Conservation (phyloP, 768 basidiomycete genomes). For the Mycena sanguinolenta region DNA sequence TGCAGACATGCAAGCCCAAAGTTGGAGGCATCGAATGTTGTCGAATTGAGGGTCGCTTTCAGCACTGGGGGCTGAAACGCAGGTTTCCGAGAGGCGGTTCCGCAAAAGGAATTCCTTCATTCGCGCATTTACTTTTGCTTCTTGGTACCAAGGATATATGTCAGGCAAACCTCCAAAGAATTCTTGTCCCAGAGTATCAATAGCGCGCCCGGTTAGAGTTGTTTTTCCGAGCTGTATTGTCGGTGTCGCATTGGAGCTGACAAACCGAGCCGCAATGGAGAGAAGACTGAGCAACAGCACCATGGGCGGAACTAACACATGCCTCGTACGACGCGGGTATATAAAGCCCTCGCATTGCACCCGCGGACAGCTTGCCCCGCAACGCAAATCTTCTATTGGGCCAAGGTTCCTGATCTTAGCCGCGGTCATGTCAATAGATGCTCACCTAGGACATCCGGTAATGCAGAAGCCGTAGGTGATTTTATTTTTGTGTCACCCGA, state of each 20-base stretch:
- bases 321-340: background rate
- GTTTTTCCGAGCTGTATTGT: constrained; percentile 21
- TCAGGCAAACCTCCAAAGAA: constrained; percentile 23
- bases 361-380: too few relatives aligned
- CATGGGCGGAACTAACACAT: background rate
- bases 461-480: background rate
- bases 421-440: background rate
- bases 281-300: background rate
- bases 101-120: constrained; percentile 64
- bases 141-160: too few relatives aligned
- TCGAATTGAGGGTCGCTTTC: constrained; percentile 50
- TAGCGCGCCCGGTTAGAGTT: constrained; percentile 17
- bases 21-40: constrained; percentile 59
- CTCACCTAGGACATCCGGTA: background rate
- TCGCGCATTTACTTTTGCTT: background rate
- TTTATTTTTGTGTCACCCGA: background rate
- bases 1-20: constrained; percentile 68
- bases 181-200: constrained; percentile 19
- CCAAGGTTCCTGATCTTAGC: constrained; percentile 1
- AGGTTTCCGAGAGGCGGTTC: constrained; percentile 66
- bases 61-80: constrained; percentile 62
- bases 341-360: background rate
- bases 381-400: too few relatives aligned
- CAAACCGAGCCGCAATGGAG: background rate
- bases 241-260: constrained; percentile 1